Base-by-base conservation (phyloP, 768 basidiomycete genomes). In the Lactarius vividus region DNA sequence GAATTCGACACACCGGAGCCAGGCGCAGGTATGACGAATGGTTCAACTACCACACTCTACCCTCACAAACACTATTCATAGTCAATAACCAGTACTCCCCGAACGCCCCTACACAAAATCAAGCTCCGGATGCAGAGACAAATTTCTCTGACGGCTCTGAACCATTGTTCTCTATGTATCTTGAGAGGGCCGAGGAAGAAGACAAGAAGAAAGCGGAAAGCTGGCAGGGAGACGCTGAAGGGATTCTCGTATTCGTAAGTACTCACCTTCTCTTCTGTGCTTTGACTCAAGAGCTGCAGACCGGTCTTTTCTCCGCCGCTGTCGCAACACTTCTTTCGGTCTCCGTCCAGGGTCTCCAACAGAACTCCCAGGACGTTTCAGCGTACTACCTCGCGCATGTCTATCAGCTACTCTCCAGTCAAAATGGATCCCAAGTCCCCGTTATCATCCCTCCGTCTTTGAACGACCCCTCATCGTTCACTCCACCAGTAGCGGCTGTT, bases 231-330 rank as follows among this genome's bases (percentile, higher is more conserved):
- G 57, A 64, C 9, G 63, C 63, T 0, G 63, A 64, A 15, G 63
- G 63, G 0, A 59, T 65, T 4, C 58, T 65, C 2, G 7, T 65
- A 31, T 65, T 60, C 10, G 64, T 65, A 15, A 31, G 64, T 35
- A 2, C 26, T n/a, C 10, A 11, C n/a, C 6, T n/a, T n/a, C 5
- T 7, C 18, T 59, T 40, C 18, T 59, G 1, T 16, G 9, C 28
- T 31, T n/a, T 31, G 5, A 26, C 29, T 31, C 16, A 31, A 16
- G 28, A 20, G 9, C 1, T 4, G 20, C 29, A 64, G 63, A 64
- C 63, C 6, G 63, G 63, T 58, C 46, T 64, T 11, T 64, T 64
- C 57, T 64, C 63, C 5, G 63, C 63, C 4, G 35, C 56, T 9
- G 56, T 63, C n/a, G 62, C 62, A 7, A 15, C 57, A 16, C 6